Evolutionary conservation across 352 stramenopile genomes (phyloP).

Genomic region (Phytophthora pisi): DNA sequence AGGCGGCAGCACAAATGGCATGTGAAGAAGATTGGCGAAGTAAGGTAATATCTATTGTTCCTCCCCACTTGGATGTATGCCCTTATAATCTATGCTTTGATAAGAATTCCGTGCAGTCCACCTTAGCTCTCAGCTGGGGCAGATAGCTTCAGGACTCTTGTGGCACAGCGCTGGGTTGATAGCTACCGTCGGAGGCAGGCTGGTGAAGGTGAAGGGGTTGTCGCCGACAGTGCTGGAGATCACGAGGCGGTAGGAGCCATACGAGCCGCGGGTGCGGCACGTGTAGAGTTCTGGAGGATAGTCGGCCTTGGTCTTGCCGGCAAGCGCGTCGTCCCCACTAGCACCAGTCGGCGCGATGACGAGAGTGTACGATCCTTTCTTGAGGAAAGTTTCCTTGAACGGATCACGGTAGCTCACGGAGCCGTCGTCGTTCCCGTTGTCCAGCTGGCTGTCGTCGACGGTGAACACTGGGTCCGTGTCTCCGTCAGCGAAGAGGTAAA

Average conservation of each 20-base stretch:
- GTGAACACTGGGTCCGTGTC: slow-evolving; percentile 34
- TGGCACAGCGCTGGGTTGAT: slow-evolving; percentile 26
- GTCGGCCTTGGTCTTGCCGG: slow-evolving; percentile 31
- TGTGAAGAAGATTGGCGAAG: slow-evolving; percentile 10
- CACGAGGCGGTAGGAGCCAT: slow-evolving; percentile 44
- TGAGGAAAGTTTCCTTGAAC: slow-evolving; percentile 55
- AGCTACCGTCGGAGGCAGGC: slow-evolving; percentile 19
- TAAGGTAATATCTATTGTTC: slow-evolving; percentile 33
- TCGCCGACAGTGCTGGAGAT: slow-evolving; percentile 40
- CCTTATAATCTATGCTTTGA: not conserved
- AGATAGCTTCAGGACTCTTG: slow-evolving; percentile 28
- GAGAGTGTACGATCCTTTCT: slow-evolving; percentile 54
- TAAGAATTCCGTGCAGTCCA: not conserved
- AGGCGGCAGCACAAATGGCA: slow-evolving; percentile 6
- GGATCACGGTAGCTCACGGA: slow-evolving; percentile 59
- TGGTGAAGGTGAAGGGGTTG: slow-evolving; percentile 29
- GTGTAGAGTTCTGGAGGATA: slow-evolving; percentile 40
- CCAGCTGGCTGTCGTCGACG: slow-evolving; percentile 44
- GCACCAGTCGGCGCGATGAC: slow-evolving; percentile 41
- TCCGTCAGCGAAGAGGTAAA: slow-evolving; percentile 60
- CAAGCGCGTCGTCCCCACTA: slow-evolving; percentile 28
- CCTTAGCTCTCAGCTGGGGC: slow-evolving; percentile 10
- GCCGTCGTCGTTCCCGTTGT: slow-evolving; percentile 41
- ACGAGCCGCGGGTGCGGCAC: slow-evolving; percentile 27
- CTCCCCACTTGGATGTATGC: not conserved